These are phyloP conservation scores for Inosperma sp. DNA, from an alignment of 768 basidiomycete species.

Conservation along the genomic window DNA sequence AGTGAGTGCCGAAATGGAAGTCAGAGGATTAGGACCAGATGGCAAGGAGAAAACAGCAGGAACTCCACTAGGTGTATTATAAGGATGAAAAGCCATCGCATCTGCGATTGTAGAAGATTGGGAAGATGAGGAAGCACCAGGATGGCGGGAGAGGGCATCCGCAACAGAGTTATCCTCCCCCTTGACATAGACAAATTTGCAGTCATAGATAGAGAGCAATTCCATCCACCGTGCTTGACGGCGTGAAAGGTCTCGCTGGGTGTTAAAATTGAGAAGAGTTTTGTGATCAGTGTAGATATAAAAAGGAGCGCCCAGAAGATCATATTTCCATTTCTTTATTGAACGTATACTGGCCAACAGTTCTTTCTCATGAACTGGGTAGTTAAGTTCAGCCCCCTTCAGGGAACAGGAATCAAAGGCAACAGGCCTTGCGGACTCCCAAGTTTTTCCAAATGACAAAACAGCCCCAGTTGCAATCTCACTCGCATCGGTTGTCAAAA, in stretches of 20 bases:
- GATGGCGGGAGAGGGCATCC: slow-evolving; percentile 1
- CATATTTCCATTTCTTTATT: background rate
- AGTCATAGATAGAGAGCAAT: background rate
- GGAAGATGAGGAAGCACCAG: background rate
- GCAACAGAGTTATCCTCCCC: slow-evolving; percentile 1
- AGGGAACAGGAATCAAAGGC: slow-evolving; percentile 24
- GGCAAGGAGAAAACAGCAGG: background rate
- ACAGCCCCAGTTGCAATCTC: slow-evolving; percentile 23
- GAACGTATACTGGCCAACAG: background rate
- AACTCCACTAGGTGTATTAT: background rate
- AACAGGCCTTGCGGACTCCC: slow-evolving; percentile 30
- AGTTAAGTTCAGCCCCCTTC: slow-evolving; percentile 18
- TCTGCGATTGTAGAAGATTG: background rate
- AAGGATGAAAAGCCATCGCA: background rate
- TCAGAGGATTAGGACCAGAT: background rate
- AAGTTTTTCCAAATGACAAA: slow-evolving; percentile 26
- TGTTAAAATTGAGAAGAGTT: no score
- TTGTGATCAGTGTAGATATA: background rate
- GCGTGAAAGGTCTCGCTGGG: no score
- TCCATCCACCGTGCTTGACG: background rate
- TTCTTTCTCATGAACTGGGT: no score
- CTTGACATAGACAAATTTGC: no score
- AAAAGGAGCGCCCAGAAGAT: background rate
- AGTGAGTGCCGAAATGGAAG: background rate
- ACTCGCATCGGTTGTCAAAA: slow-evolving; percentile 12